Evolutionary conservation across 23 red algal species (phyloP).

Genomic region (Gracilaria vermiculophylla): DNA sequence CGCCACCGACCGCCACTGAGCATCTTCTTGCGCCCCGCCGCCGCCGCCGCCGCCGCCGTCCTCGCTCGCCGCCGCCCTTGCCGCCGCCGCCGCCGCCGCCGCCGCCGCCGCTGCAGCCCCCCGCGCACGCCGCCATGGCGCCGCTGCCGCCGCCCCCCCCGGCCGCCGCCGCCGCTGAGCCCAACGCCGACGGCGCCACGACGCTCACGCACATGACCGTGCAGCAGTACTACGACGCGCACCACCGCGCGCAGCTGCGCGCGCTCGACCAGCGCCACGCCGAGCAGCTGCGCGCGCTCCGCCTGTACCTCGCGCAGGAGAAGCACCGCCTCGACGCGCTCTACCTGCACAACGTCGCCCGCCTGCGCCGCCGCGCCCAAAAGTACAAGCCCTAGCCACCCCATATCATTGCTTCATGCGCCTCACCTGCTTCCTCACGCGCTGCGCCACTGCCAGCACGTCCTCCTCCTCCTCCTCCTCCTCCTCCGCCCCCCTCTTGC

Average conservation of each 20-base stretch:
- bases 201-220: constrained; percentile 1
- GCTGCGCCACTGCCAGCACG: not conserved
- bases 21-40: too few species aligned
- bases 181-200: not conserved
- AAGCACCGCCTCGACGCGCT: not conserved
- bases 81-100: not conserved
- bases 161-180: not conserved
- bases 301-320: not conserved
- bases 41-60: too few species aligned
- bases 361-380: not conserved
- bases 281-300: not conserved
- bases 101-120: not conserved
- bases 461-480: not conserved
- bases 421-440: not conserved
- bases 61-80: too few species aligned
- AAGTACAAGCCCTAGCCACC: not conserved
- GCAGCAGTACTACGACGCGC: not conserved
- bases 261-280: not conserved
- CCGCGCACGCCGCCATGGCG: not conserved
- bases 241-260: not conserved
- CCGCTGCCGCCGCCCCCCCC: not conserved
- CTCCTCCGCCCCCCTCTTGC: not conserved
- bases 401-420: not conserved
- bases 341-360: not conserved
- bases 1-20: too few species aligned